Base-by-base conservation (phyloP, 176 grass and related monocot genomes). In the Bothriochloa decipiens region DNA sequence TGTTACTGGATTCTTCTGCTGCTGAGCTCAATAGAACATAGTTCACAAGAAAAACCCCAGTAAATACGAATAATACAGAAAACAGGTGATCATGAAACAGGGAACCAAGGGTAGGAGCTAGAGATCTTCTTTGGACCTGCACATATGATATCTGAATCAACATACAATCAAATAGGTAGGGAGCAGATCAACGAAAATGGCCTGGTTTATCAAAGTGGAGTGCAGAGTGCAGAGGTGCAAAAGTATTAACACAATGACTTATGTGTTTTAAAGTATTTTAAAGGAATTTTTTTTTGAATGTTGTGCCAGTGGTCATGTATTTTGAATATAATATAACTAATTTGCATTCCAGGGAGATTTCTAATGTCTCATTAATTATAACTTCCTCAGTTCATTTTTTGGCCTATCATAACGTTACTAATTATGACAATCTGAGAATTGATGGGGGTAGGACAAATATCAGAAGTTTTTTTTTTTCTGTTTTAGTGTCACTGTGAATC, bases 1-100 rank as follows among this genome's bases (percentile, higher is more conserved):
- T 65, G 29, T 87, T 84, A 71, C 68, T 73, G 20, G 91, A 93
- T 82, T 95, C 92, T 57, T 78, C 75, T 61, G 87, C 95, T n/a
- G 89, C 92, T 22, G 91, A 93, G 76, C 85, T 94, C 80, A 97
- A 50, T 12, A 97, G 87, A 43, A 91, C 80, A 86, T 90, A 93
- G 46, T 95, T 91, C 75, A 95, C 95, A 72, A 95, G 75, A 87
- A 92, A 95, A 83, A 97, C 45, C 27, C 90, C 92, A 87, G 92
- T 87, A 84, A 93, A 97, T 82, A 88, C 84, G 60, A 93, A 93
- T 74, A 97, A 57, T 65, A 95, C 77, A 77, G 87, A 90, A 62
- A 93, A 95, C 64, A 97, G 88, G 65, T 97, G 95, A 73, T 95
- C 95, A 69, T 95, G 90, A 81, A 95, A 92, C 32, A 95, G 76